These are phyloP conservation scores for Ruellia speciosa DNA, from an alignment of 305 asterid species.

Conservation along the genomic window DNA sequence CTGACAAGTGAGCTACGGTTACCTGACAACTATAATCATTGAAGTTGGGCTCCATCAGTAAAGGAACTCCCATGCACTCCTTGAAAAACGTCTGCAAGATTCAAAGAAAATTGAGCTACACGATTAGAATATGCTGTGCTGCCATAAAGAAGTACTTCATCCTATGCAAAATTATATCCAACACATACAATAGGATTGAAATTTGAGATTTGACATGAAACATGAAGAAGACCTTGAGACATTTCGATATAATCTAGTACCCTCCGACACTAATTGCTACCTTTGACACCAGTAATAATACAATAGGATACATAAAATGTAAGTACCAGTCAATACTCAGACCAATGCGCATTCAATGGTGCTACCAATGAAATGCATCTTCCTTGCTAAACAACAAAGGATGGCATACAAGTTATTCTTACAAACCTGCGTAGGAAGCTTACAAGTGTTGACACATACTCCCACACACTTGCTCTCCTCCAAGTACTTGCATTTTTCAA, in stretches of 20 bases:
- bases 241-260: background rate
- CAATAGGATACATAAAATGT: too few relatives aligned
- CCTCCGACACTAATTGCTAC: background rate
- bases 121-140: background rate
- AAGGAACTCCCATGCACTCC: constrained; percentile 76
- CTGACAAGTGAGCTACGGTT: background rate
- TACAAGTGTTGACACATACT: constrained; percentile 71
- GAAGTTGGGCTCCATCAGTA: constrained; percentile 80
- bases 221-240: background rate
- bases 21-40: constrained; percentile 79
- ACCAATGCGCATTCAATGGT: too few relatives aligned
- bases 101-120: constrained; percentile 6
- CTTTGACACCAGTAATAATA: too few relatives aligned
- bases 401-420: background rate
- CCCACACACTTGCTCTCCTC: constrained; percentile 91
- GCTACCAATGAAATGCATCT: too few relatives aligned
- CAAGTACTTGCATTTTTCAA: constrained; percentile 84
- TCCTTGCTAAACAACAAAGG: too few relatives aligned
- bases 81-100: constrained; percentile 50
- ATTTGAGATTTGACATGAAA: too few relatives aligned
- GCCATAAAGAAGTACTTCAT: too few relatives aligned
- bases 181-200: too few relatives aligned
- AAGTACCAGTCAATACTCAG: too few relatives aligned
- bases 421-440: constrained; percentile 79
- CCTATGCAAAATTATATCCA: too few relatives aligned